Evolutionary conservation across 805 yeast species (phyloP).

Genomic region (Metschnikowia proteae): DNA sequence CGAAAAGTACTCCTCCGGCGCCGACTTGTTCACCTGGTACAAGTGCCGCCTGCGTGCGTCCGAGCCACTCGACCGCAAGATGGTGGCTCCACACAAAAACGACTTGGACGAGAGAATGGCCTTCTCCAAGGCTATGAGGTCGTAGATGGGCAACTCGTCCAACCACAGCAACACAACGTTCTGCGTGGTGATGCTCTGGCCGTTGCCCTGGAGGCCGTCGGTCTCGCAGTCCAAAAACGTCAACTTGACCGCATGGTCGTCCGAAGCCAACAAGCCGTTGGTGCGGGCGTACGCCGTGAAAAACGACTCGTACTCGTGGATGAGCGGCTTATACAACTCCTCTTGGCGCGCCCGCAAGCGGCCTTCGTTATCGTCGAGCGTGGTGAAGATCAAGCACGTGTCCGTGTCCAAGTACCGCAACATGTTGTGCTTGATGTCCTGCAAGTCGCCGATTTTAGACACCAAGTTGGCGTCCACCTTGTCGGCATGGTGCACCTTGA

Average conservation of each 20-base stretch:
- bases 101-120: slow-evolving; percentile 86
- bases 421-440: slow-evolving; percentile 54
- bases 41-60: slow-evolving; percentile 20
- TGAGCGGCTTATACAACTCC: slow-evolving; percentile 69
- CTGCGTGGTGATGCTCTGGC: slow-evolving; percentile 58
- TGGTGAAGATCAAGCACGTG: slow-evolving; percentile 83
- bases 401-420: slow-evolving; percentile 91
- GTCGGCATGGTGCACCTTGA: slow-evolving; percentile 27
- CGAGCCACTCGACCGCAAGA: slow-evolving; percentile 48
- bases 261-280: slow-evolving; percentile 22
- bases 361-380: slow-evolving; percentile 78
- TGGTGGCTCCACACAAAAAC: slow-evolving; percentile 72
- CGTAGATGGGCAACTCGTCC: slow-evolving; percentile 60
- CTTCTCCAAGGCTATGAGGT: slow-evolving; percentile 83
- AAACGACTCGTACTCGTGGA: slow-evolving; percentile 58
- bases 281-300: slow-evolving; percentile 41
- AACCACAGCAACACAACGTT: slow-evolving; percentile 65
- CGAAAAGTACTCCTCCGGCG: slow-evolving; percentile 30
- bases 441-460: slow-evolving; percentile 61
- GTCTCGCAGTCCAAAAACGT: slow-evolving; percentile 72
- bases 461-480: slow-evolving; percentile 42
- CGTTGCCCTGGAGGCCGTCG: slow-evolving; percentile 78
- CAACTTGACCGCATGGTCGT: slow-evolving; percentile 37
- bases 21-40: slow-evolving; percentile 35
- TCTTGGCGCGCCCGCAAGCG: slow-evolving; percentile 75